Conservation (phyloP, 2,329 filamentous ascomycete species). For the Aureobasidium sp. region DNA sequence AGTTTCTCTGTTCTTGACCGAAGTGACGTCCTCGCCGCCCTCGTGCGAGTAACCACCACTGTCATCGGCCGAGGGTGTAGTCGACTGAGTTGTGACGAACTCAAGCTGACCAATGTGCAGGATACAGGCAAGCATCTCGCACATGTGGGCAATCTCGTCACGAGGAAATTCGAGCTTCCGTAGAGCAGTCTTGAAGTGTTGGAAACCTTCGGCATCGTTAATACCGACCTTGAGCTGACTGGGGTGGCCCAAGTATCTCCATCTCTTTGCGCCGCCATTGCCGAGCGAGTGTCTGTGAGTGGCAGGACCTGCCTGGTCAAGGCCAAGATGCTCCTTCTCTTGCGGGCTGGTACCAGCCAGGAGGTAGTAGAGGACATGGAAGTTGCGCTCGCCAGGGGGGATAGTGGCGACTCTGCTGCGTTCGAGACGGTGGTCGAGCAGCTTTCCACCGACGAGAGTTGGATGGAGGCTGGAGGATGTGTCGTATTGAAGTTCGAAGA, state of each 20-base stretch:
- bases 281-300: constrained; percentile 47
- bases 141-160: constrained; percentile 91
- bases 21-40: constrained; percentile 74
- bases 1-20: constrained; percentile 89
- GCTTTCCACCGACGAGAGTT: constrained; percentile 83
- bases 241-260: constrained; percentile 93
- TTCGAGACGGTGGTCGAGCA: constrained; percentile 88
- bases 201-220: constrained; percentile 91
- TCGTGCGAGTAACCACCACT: constrained; percentile 96
- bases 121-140: constrained; percentile 86
- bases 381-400: constrained; percentile 91
- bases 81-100: constrained; percentile 74
- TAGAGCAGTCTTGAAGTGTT: constrained; percentile 93
- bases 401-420: constrained; percentile 84
- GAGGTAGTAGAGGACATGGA: constrained; percentile 92
- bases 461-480: constrained; percentile 77
- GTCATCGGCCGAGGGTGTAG: constrained; percentile 72
- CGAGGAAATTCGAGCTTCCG: constrained; percentile 90
- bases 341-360: constrained; percentile 83
- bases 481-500: constrained; percentile 95
- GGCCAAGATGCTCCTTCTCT: constrained; percentile 77
- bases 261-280: constrained; percentile 59
- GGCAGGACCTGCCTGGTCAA: constrained; percentile 49
- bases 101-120: constrained; percentile 97
- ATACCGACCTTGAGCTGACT: constrained; percentile 96